phyloP scores from a whole-genome alignment of 75 land plant genomes.

The Pseudotsuga menziesii region DNA sequence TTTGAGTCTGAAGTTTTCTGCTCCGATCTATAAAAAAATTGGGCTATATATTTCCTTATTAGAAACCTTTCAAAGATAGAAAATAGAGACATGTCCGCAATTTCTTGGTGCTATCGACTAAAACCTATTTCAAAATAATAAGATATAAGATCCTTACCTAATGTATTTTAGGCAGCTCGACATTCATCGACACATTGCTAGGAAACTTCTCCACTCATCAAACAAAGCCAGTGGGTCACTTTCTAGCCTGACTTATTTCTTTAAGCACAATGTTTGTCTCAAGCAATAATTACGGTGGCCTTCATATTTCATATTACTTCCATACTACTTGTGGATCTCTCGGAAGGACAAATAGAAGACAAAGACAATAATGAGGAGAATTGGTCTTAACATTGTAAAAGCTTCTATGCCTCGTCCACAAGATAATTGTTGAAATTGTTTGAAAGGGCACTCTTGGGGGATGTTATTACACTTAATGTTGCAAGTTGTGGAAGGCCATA shows the following conservation, averaged over 20 bases:
- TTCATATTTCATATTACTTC: neutral
- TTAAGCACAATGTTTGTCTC: neutral
- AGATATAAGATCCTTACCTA: neutral
- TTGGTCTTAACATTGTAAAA: neutral
- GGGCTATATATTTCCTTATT: too few relatives aligned
- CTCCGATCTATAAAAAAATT: too few relatives aligned
- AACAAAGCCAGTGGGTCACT: neutral
- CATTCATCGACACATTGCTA: neutral
- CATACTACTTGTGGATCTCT: neutral
- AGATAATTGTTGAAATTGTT: neutral
- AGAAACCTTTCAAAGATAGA: too few relatives aligned
- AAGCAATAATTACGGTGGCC: neutral
- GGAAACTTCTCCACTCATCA: neutral
- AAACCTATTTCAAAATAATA: too few relatives aligned
- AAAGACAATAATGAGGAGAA: neutral
- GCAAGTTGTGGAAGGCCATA: neutral
- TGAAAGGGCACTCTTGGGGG: neutral
- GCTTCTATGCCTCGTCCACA: neutral
- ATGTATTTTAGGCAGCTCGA: neutral
- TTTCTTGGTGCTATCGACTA: too few relatives aligned
- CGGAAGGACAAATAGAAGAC: neutral
- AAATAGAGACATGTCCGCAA: too few relatives aligned
- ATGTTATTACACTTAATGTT: neutral
- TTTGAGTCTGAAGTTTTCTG: too few relatives aligned
- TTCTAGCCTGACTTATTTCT: neutral